A percentile compares a stretch with the other conserved stretches of the same genome.
Evolutionary conservation across 176 grass and related monocot genomes (phyloP).

Genomic region (Avena eriantha): DNA sequence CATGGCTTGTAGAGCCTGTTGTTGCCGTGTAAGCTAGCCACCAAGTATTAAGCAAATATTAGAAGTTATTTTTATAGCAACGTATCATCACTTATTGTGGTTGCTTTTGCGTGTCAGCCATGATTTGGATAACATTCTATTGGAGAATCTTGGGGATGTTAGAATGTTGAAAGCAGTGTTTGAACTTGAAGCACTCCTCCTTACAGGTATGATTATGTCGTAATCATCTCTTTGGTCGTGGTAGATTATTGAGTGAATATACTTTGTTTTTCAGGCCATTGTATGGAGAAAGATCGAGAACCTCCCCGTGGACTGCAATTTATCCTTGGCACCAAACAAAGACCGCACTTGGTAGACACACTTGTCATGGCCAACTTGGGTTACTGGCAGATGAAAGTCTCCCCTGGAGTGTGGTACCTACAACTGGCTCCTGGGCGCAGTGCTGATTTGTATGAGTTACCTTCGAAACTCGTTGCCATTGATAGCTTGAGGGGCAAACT

Average conservation of each 20-base stretch:
- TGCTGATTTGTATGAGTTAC: conserved; percentile 75
- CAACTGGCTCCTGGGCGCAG: conserved; percentile 95
- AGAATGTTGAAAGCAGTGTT: conserved; percentile 90
- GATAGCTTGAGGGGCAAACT: conserved; percentile 96
- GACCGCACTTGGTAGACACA: conserved; percentile 90
- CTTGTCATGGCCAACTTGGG: conserved; percentile 99
- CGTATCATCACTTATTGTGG: conserved; percentile 40
- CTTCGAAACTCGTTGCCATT: conserved; percentile 73
- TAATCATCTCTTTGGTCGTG: conserved; percentile 44
- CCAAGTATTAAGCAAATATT: conserved; percentile 36
- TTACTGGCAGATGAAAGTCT: conserved; percentile 99
- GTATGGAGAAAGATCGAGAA: conserved; percentile 91
- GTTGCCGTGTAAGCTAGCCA: conserved; percentile 84
- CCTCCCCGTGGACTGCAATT: conserved; percentile 95
- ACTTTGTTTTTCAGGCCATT: conserved; percentile 75
- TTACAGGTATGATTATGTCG: conserved; percentile 69
- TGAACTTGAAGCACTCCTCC: conserved; percentile 97
- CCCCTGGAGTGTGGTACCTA: conserved; percentile 89
- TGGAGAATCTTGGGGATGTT: conserved; percentile 90
- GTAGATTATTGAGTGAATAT: conserved; percentile 27
- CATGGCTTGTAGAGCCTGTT: conserved; percentile 98
- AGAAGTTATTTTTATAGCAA: conserved; percentile 37
- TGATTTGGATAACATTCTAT: conserved; percentile 96
- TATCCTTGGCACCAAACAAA: conserved; percentile 94
- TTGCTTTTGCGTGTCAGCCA: conserved; percentile 68